Evolutionary conservation across 2,329 filamentous ascomycete genomes (phyloP).

Genomic region (Scedosporium dehoogii): DNA sequence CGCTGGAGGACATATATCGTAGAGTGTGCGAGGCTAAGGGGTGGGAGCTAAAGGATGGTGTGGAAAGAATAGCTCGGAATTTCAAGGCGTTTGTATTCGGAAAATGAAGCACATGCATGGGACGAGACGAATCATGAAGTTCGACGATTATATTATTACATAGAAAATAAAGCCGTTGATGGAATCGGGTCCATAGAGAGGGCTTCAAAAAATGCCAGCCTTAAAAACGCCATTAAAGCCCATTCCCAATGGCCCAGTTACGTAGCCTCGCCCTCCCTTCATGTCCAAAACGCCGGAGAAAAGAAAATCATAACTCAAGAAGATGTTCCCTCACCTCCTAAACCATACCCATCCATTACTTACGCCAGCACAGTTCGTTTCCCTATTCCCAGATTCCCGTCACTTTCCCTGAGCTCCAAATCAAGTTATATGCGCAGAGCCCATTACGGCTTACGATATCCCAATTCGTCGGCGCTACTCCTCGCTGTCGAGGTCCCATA

Average conservation of each 20-base stretch:
- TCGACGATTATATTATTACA: neutral
- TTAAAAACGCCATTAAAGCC: neutral
- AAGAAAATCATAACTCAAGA: neutral
- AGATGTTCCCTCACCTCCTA: neutral
- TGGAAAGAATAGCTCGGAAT: constrained; percentile 58
- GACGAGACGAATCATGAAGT: neutral
- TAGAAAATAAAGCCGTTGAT: neutral
- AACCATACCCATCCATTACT: neutral
- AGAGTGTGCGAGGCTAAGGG: constrained; percentile 67
- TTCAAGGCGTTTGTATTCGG: constrained; percentile 72
- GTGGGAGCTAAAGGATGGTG: constrained; percentile 66
- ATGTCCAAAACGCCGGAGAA: neutral
- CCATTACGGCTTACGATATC: constrained; percentile 2
- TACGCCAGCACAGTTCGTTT: neutral
- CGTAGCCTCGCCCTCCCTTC: neutral
- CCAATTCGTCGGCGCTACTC: neutral
- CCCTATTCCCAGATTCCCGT: neutral
- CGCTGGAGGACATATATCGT: constrained; percentile 66
- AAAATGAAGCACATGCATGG: constrained; percentile 8
- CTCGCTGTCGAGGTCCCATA: constrained; percentile 4
- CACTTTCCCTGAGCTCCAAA: neutral
- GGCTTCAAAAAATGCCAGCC: neutral
- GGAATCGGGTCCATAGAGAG: neutral
- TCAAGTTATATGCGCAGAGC: neutral
- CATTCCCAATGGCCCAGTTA: neutral